A percentile compares a stretch with the other conserved stretches of the same genome.
Conservation (phyloP, 2,329 filamentous ascomycete species). For the Sporothrix luriei region DNA sequence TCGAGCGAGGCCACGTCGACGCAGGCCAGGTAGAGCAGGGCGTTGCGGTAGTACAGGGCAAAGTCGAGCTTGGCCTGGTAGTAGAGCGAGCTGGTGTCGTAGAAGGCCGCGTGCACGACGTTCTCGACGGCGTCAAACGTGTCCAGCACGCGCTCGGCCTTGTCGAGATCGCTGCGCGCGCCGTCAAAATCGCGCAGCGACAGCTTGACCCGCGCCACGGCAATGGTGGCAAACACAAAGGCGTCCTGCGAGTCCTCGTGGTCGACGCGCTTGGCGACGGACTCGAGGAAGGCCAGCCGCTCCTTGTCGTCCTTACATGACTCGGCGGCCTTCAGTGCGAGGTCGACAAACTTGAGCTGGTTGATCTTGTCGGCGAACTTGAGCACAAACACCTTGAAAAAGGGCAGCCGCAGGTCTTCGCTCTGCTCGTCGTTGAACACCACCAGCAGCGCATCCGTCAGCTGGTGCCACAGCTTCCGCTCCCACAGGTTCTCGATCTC, state of each 20-base stretch:
- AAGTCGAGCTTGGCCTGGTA: constrained; percentile 94
- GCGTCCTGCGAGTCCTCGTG: constrained; percentile 93
- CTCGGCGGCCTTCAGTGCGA: constrained; percentile 83
- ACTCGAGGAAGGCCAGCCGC: constrained; percentile 79
- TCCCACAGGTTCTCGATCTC: constrained; percentile 97
- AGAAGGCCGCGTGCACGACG: constrained; percentile 93
- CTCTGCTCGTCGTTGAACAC: constrained; percentile 86
- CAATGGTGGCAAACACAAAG: constrained; percentile 89
- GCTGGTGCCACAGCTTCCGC: constrained; percentile 98
- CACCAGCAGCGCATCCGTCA: constrained; percentile 82
- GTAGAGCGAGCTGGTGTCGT: constrained; percentile 91
- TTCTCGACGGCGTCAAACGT: constrained; percentile 93
- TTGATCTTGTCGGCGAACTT: constrained; percentile 99
- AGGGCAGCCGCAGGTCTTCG: constrained; percentile 77
- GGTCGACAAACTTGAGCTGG: constrained; percentile 91
- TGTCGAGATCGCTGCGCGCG: constrained; percentile 82
- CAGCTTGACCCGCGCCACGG: constrained; percentile 85
- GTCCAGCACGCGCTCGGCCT: constrained; percentile 84
- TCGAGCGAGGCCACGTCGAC: constrained; percentile 79
- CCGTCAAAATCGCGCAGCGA: constrained; percentile 77
- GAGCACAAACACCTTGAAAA: constrained; percentile 94
- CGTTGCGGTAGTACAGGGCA: constrained; percentile 94
- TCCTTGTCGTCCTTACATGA: constrained; percentile 86
- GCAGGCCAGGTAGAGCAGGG: constrained; percentile 95
- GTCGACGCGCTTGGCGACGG: constrained; percentile 84